Evolutionary conservation across 2,329 filamentous ascomycete genomes (phyloP).

Genomic region (Fusarium albidum): DNA sequence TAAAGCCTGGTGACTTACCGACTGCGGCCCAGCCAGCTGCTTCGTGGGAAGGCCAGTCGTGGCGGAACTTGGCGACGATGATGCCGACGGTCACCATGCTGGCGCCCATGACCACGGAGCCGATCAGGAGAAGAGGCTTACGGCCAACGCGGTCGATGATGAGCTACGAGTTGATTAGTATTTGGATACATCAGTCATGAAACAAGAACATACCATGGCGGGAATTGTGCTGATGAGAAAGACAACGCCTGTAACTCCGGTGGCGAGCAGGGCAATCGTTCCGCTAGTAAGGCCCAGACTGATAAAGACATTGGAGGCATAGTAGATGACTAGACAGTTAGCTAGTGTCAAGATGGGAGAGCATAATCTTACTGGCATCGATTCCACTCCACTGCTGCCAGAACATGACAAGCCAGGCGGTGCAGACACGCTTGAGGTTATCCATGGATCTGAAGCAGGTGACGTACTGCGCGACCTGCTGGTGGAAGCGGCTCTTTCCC

Average conservation of each 20-base stretch:
- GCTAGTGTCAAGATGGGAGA: not conserved
- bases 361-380: conserved; percentile 40
- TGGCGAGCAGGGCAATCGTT: conserved; percentile 69
- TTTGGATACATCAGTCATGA: not conserved
- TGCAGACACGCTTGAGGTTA: conserved; percentile 68
- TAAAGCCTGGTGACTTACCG: not conserved
- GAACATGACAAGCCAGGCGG: conserved; percentile 69
- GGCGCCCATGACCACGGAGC: conserved; percentile 47
- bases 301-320: conserved; percentile 64
- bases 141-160: conserved; percentile 50
- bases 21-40: conserved; percentile 48
- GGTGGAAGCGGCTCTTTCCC: conserved; percentile 49
- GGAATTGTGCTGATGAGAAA: conserved; percentile 58
- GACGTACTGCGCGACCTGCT: conserved; percentile 58
- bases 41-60: conserved; percentile 41
- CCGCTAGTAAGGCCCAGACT: conserved; percentile 67
- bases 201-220: conserved; percentile 30
- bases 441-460: conserved; percentile 42
- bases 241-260: conserved; percentile 73
- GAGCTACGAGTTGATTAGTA: not conserved
- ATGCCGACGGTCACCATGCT: conserved; percentile 26
- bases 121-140: conserved; percentile 46
- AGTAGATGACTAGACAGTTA: conserved; percentile 49
- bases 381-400: conserved; percentile 55
- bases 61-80: conserved; percentile 29